Percentiles rank a stretch among this genome's conserved stretches.
phyloP scores from a whole-genome alignment of 257 asterid species.

The Nicotiana tomentosiformis region DNA sequence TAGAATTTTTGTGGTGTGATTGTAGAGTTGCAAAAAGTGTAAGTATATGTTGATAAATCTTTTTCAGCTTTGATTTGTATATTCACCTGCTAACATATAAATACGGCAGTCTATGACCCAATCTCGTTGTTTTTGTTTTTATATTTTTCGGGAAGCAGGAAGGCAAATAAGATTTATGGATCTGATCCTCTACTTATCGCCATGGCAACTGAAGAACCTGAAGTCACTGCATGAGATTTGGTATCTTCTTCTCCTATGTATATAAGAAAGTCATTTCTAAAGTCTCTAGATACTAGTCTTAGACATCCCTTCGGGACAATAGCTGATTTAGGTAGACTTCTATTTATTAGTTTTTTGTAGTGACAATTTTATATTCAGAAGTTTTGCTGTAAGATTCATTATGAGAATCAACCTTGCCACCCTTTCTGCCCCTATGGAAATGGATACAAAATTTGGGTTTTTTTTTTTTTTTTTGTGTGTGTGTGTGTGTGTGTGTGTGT shows the following conservation, averaged over 20 bases:
- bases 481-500: too few relatives aligned
- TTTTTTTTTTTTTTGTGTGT: too few relatives aligned
- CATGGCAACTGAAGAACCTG: constrained; percentile 32
- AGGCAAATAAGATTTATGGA: constrained; percentile 36
- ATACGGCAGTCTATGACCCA: background rate
- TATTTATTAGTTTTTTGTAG: background rate
- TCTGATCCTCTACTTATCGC: constrained; percentile 37
- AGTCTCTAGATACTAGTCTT: background rate
- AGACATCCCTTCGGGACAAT: background rate
- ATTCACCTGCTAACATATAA: background rate
- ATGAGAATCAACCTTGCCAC: background rate
- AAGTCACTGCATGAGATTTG: constrained; percentile 40
- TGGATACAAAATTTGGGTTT: background rate
- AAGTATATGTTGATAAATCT: background rate
- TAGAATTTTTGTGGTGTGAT: background rate
- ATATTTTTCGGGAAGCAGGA: constrained; percentile 17
- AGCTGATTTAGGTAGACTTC: background rate
- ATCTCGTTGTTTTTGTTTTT: background rate
- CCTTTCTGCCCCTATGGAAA: background rate
- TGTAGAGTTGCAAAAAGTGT: background rate
- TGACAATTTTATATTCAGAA: background rate
- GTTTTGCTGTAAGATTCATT: background rate
- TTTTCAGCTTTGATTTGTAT: background rate
- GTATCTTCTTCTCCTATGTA: constrained; percentile 18
- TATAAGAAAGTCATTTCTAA: background rate